phyloP scores from a whole-genome alignment of 1,284 basidiomycete species.

The Ceratobasidium sp. region DNA sequence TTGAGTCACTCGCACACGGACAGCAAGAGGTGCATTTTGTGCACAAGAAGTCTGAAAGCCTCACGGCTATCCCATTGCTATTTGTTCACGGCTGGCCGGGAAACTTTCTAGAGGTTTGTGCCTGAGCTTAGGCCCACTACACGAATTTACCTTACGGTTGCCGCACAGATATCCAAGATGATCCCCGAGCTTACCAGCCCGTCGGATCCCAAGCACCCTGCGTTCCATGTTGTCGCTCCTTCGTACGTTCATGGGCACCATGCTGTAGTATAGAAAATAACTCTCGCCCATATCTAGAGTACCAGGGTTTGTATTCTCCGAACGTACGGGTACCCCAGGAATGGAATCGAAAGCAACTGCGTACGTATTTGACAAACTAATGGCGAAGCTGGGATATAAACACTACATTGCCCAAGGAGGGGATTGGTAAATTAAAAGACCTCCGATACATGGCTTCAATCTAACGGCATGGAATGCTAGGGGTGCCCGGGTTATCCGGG shows the following conservation, averaged over 20 bases:
- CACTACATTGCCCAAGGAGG: constrained; percentile 43
- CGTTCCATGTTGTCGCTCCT: constrained; percentile 42
- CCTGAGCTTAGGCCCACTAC: neutral
- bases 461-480: constrained; percentile 6
- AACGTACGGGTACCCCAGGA: constrained; percentile 39
- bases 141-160: neutral
- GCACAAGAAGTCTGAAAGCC: constrained; percentile 33
- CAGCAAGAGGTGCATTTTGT: constrained; percentile 37
- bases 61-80: constrained; percentile 37
- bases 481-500: constrained; percentile 27
- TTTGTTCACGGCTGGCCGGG: constrained; percentile 40
- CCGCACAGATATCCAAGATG: constrained; percentile 42
- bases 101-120: constrained; percentile 39
- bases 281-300: constrained; percentile 18
- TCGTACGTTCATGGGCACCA: constrained; percentile 34
- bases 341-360: constrained; percentile 39
- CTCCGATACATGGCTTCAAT: neutral
- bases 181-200: constrained; percentile 41
- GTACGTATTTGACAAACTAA: constrained; percentile 41
- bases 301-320: constrained; percentile 41
- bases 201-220: constrained; percentile 40
- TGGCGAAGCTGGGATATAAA: constrained; percentile 41
- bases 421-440: constrained; percentile 36
- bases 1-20: constrained; percentile 31
- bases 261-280: neutral